Conservation (phyloP, 495 filamentous ascomycete genomes). For the Tuber brumale region DNA sequence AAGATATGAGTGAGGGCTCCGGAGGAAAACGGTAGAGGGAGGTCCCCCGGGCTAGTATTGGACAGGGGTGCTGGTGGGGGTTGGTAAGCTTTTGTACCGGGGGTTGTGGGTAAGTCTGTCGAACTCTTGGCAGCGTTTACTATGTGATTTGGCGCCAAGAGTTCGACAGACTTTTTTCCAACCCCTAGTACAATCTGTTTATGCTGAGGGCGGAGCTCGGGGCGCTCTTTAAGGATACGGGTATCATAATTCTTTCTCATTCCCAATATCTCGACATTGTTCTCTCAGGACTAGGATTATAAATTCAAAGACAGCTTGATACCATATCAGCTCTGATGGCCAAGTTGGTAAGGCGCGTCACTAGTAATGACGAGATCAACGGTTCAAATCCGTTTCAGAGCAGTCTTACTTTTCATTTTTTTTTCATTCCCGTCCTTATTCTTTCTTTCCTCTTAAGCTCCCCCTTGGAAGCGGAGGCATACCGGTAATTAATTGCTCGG, state of each 20-base stretch:
- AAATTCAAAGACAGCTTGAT: not conserved
- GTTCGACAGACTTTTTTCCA: too few relatives aligned
- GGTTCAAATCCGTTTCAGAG: conserved; percentile 6
- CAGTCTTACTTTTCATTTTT: not conserved
- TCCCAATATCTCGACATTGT: not conserved
- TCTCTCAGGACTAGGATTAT: not conserved
- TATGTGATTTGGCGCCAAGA: too few relatives aligned
- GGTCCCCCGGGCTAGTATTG: too few relatives aligned
- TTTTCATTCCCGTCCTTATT: too few relatives aligned
- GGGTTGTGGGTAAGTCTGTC: too few relatives aligned
- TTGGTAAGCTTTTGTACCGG: not conserved
- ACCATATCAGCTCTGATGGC: conserved; percentile 7
- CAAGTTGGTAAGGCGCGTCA: conserved; percentile 16
- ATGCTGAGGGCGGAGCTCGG: not conserved
- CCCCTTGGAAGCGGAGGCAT: not conserved
- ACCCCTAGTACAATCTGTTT: not conserved
- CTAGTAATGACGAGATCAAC: conserved; percentile 10
- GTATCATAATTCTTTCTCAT: not conserved
- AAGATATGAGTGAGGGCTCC: too few relatives aligned
- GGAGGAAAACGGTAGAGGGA: not conserved
- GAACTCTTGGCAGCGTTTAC: too few relatives aligned
- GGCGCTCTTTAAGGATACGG: not conserved
- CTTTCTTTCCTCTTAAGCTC: too few relatives aligned
- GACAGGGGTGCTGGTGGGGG: not conserved
- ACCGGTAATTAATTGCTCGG: not conserved